Percentiles rank a stretch among this genome's conserved stretches.
phyloP scores from a whole-genome alignment of 805 yeast genomes.

The Nakazawaea wickerhamii region DNA sequence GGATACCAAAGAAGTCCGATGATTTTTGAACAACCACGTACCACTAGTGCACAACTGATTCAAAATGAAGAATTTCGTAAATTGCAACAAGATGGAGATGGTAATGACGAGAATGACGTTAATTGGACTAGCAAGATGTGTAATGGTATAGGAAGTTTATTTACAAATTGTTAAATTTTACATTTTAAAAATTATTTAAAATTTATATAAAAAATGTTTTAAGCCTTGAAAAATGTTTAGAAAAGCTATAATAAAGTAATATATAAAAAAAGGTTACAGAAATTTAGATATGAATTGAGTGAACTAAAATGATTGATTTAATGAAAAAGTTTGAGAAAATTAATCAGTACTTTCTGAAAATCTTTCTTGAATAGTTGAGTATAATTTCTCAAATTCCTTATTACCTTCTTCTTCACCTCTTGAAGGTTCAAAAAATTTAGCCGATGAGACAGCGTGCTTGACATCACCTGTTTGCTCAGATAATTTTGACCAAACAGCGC shows the following conservation, averaged over 20 bases:
- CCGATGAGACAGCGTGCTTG: conserved; percentile 87
- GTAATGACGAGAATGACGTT: background rate
- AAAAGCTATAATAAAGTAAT: background rate
- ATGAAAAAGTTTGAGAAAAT: background rate
- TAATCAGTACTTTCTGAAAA: conserved; percentile 95
- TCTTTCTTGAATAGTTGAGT: conserved; percentile 74
- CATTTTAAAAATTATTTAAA: too few species aligned
- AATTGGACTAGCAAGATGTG: background rate
- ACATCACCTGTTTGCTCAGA: conserved; percentile 86
- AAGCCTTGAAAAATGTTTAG: background rate
- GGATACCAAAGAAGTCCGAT: conserved; percentile 5
- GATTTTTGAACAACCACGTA: background rate
- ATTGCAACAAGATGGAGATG: background rate
- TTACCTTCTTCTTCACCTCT: conserved; percentile 78
- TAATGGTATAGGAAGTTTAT: background rate
- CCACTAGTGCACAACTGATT: conserved; percentile 1
- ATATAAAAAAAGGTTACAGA: background rate
- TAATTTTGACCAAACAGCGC: conserved; percentile 92
- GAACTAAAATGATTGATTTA: background rate
- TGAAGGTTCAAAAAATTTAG: conserved; percentile 94
- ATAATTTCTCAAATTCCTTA: conserved; percentile 71
- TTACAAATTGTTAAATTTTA: background rate
- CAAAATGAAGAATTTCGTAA: conserved; percentile 1
- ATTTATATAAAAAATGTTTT: background rate
- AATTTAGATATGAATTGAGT: background rate